Base-by-base conservation (phyloP, 2,329 filamentous ascomycete species). In the Cryphonectria naterciae region DNA sequence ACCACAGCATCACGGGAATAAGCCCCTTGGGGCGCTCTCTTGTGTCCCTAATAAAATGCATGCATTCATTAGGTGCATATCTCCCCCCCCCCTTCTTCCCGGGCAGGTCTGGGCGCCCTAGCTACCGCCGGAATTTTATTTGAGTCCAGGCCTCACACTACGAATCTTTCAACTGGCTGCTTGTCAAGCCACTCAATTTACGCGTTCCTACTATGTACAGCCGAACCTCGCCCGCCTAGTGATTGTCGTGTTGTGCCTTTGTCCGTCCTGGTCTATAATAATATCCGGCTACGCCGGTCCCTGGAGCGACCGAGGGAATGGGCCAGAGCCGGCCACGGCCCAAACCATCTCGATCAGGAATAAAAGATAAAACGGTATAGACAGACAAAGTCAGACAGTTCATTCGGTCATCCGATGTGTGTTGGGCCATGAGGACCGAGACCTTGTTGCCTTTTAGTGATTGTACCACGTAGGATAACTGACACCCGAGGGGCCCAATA, bases 401-500 rank as follows among this genome's bases (percentile, higher is more conserved):
- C 39, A n/a, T 22, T 19, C 19, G 39, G 58, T 13, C 32, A 35
- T 13, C 17, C 19, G 8, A 61, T 22, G 6, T 28, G 15, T 11
- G 19, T n/a, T 35, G 32, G 32, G 10, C 58, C 28, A 35, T 49
- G 37, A 62, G 32, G 37, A 49, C 46, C 46, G 22, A 49, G 22
- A 49, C 19, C 22, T 49, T 49, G 22, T 49, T 49, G 22, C 22
- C 43, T 19, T 46, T 15, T 7, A 49, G 4, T 49, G 46, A 22
- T 49, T 49, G 46, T 49, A 49, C 22, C 46, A 49, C 46, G 46
- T 11, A 22, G 46, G 7, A 49, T 49, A 22, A 3, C n/a, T n/a
- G 8, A 49, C 22, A 49, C 46, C 46, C 69, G 65, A 68, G 65
- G 8, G 37, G 69, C 41, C 66, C 61, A 71, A 65, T 68, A 71